phyloP scores from a whole-genome alignment of 2,329 filamentous ascomycete species.

The Fusarium torreyae region DNA sequence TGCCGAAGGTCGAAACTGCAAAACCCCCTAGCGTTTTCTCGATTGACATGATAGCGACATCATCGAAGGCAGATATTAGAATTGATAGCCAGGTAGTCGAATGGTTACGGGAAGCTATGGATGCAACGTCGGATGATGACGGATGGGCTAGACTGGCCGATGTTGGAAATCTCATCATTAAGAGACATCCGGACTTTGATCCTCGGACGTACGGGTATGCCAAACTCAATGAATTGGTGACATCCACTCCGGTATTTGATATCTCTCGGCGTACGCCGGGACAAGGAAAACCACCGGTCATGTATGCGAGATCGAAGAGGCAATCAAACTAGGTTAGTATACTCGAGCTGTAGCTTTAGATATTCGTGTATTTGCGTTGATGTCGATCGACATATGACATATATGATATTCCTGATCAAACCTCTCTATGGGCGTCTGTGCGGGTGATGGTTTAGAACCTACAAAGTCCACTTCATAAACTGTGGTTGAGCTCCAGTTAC shows the following conservation, averaged over 20 bases:
- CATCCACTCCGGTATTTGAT: slow-evolving; percentile 3
- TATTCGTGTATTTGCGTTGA: too few species aligned
- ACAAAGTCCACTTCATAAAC: too few species aligned
- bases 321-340: too few species aligned
- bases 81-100: background rate
- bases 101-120: slow-evolving; percentile 39
- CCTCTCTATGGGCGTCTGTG: too few species aligned
- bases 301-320: slow-evolving; percentile 2
- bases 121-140: slow-evolving; percentile 42
- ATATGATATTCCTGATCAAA: too few species aligned
- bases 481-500: too few species aligned
- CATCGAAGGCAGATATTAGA: background rate
- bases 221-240: slow-evolving; percentile 44
- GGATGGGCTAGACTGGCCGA: slow-evolving; percentile 51
- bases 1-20: background rate
- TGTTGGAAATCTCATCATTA: slow-evolving; percentile 48
- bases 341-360: too few species aligned
- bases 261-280: slow-evolving; percentile 2
- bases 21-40: background rate
- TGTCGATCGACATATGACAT: too few species aligned
- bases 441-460: too few species aligned
- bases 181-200: slow-evolving; percentile 52
- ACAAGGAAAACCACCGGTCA: slow-evolving; percentile 6
- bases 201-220: slow-evolving; percentile 48
- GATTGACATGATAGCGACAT: background rate